A percentile compares a stretch with the other conserved stretches of the same genome.
Evolutionary conservation across 1,284 basidiomycete species (phyloP).

Genomic region (Amylostereum chailletii): DNA sequence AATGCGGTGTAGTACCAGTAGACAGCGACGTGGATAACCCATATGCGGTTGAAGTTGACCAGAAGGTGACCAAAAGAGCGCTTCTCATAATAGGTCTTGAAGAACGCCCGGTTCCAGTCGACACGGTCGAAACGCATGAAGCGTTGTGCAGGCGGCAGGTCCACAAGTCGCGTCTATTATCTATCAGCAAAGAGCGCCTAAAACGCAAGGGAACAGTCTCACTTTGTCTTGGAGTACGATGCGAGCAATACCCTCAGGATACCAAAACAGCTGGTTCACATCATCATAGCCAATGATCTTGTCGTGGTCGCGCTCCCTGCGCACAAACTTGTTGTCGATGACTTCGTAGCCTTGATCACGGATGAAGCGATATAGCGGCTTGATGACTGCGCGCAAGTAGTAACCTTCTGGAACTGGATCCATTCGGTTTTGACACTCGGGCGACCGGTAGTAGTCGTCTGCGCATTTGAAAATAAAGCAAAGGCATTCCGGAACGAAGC

Average conservation of each 20-base stretch:
- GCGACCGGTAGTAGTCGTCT: slow-evolving; percentile 98
- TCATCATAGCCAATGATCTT: slow-evolving; percentile 98
- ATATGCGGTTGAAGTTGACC: slow-evolving; percentile 97
- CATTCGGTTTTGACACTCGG: slow-evolving; percentile 93
- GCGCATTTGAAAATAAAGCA: slow-evolving; percentile 99
- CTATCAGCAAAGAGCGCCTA: neutral
- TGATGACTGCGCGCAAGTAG: slow-evolving; percentile 86
- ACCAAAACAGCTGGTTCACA: slow-evolving; percentile 99
- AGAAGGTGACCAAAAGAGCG: slow-evolving; percentile 90
- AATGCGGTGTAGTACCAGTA: slow-evolving; percentile 94
- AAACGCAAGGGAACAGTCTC: slow-evolving; percentile 10
- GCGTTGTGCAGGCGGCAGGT: slow-evolving; percentile 80
- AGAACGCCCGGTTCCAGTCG: slow-evolving; percentile 91
- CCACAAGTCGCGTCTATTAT: slow-evolving; percentile 74
- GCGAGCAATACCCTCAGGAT: slow-evolving; percentile 94
- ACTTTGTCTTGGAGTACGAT: slow-evolving; percentile 88
- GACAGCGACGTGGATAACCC: slow-evolving; percentile 89
- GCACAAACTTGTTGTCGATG: slow-evolving; percentile 90
- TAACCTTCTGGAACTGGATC: slow-evolving; percentile 95
- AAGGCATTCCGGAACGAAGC: slow-evolving; percentile 95
- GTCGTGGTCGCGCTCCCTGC: slow-evolving; percentile 90
- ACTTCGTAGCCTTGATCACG: slow-evolving; percentile 98
- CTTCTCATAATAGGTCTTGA: slow-evolving; percentile 97
- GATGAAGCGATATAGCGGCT: slow-evolving; percentile 96
- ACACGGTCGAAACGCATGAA: slow-evolving; percentile 95